These are phyloP conservation scores for Nicotiana tabacum DNA, from an alignment of 257 asterid species.

Conservation along the genomic window DNA sequence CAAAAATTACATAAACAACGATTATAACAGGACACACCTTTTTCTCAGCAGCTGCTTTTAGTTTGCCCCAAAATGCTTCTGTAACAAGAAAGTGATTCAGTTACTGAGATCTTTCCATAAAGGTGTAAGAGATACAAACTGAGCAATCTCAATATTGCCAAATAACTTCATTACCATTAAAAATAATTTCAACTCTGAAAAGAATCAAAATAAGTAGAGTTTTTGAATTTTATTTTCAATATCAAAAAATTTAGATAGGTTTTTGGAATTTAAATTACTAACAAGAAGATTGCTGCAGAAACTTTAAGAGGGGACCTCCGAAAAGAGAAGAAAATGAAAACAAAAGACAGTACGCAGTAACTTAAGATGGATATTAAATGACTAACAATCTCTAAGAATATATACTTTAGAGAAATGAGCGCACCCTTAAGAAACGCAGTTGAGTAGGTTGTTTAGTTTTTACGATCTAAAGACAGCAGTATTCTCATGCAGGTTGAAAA, in stretches of 20 bases:
- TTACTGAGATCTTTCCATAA: background rate
- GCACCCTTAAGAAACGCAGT: background rate
- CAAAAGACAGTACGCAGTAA: background rate
- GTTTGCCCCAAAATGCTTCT: conserved; percentile 76
- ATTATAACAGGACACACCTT: conserved; percentile 40
- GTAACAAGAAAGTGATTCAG: conserved; percentile 18
- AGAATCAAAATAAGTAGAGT: too few species aligned
- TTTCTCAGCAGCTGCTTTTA: conserved; percentile 59
- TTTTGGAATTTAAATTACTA: background rate
- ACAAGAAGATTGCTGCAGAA: background rate
- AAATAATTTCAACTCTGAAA: background rate
- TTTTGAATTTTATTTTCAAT: background rate
- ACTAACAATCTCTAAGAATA: background rate
- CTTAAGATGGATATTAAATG: background rate
- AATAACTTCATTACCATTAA: conserved; percentile 9
- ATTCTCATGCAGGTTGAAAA: background rate
- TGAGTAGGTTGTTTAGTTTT: background rate
- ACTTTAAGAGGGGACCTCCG: background rate
- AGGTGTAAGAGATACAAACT: background rate
- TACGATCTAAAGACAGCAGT: background rate
- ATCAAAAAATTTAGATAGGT: background rate
- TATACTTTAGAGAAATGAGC: background rate
- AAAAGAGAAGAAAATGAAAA: background rate
- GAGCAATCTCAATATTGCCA: background rate
- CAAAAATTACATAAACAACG: background rate